Base-by-base conservation (phyloP, 2,329 filamentous ascomycete genomes). In the Talaromyces marneffei region DNA sequence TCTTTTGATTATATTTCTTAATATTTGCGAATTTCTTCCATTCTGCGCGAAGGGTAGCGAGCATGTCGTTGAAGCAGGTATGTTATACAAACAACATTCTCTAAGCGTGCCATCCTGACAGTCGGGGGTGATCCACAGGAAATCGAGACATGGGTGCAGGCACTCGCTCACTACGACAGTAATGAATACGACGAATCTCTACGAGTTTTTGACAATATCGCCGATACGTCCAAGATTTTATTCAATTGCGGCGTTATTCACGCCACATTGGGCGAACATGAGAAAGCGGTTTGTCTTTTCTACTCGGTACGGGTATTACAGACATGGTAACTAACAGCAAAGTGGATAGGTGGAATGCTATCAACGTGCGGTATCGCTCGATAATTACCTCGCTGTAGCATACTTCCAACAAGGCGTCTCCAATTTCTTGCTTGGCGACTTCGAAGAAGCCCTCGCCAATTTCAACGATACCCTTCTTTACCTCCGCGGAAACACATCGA, bases 191-290 rank as follows among this genome's bases (percentile, higher is more conserved):
- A 97, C 71, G 89, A 93, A 67, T 87, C 94, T 29, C 79, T 97
- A 65, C 85, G 82, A 68, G 85, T 90, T 64, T 97, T 99, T 72
- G 89, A 91, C 65, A 85, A 83, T 68, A 96, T 99, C 70, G 84
- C 89, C 64, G 94, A 97, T 74, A 99, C 94, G 0, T 97, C 94
- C 68, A 97, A 96, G 81, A 99, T 99, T 65, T 82, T 96, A 64
- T 99, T 99, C 82, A 99, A 99, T 72, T 95, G 93, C 77, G 94
- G 94, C 68, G 93, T 99, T 40, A 97, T 99, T 69, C 90, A 97
- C 80, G 94, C 94, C 40, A 97, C 94, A 0, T 82, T 99, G 18
- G 94, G 94, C 68, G 92, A 97, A 74, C 94, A 99, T 77, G 90
- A 93, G 74, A 92, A 91, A 81, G 94, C 94, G 72, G 93, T 96